Base-by-base conservation (phyloP, 2,329 filamentous ascomycete genomes). In the Penicillium griseofulvum region DNA sequence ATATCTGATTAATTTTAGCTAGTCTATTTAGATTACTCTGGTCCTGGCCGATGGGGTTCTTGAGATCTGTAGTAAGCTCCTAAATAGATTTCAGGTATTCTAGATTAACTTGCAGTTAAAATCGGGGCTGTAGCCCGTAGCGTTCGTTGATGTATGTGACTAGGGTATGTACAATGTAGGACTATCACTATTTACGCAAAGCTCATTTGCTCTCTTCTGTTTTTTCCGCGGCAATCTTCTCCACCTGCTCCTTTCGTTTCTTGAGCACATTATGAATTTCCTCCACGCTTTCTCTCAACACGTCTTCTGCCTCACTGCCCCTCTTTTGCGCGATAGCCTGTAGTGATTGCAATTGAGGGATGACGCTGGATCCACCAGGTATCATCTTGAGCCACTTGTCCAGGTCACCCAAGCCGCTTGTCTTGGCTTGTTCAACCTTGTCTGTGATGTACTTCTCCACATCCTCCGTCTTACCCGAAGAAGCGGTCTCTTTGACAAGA, bases 381-480 rank as follows among this genome's bases (percentile, higher is more conserved):
- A 90, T 78, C 79, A 84, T 81, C 64, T 84, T 77, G n/a, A 88
- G 72, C 70, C 87, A 87, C 67, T 86, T 77, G 55, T 86, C 81
- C 26, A 87, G 69, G 31, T 80, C 73, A 5, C 74, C 79, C 24
- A 73, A 70, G 5, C 74, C 74, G 66, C 75, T 77, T 14, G 82
- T 75, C 74, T 87, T 86, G 14, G 79, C 80, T 72, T 87, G 84
- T 54, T 83, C 79, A 3, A 80, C 79, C 1, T 82, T 79, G 47
- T 81, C 71, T 68, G 83, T 81, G 61, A 88, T 76, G 65, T 87
- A 88, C 19, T 79, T 75, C 72, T 88, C 80, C 5, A 89, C 71
- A 19, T 83, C 78, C 5, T 81, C 78, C 0, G 80, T 74, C 62
- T 87, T 81, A 7, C 86, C 87, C 1, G 83, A 85, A 43, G 85